A percentile compares a stretch with the other conserved stretches of the same genome.
phyloP scores from a whole-genome alignment of 306 rosid genomes.

The Quercus robur region DNA sequence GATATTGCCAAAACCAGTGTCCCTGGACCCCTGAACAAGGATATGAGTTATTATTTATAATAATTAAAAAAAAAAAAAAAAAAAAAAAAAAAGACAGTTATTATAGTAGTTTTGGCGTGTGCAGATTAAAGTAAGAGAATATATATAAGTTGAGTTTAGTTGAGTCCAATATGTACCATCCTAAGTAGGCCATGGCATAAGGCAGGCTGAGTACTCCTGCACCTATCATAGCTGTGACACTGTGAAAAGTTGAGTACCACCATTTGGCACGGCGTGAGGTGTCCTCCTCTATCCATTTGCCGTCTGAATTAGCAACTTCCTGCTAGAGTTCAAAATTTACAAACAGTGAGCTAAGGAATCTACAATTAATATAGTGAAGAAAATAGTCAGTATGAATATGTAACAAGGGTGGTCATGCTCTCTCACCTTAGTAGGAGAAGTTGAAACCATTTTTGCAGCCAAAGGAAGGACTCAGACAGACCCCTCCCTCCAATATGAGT shows the following conservation, averaged over 20 bases:
- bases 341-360: neutral
- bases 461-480: constrained; percentile 12
- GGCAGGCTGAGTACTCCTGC: constrained; percentile 95
- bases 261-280: constrained; percentile 69
- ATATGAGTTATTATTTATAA: neutral
- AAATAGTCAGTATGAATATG: neutral
- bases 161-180: constrained; percentile 58
- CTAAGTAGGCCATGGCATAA: constrained; percentile 88
- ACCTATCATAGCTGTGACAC: constrained; percentile 93
- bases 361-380: neutral
- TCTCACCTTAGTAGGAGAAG: constrained; percentile 58
- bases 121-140: too few species aligned
- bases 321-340: constrained; percentile 15
- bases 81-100: neutral
- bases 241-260: constrained; percentile 96
- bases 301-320: constrained; percentile 37
- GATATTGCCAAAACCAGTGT: constrained; percentile 52
- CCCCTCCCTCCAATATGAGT: constrained; percentile 21
- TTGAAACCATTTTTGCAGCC: constrained; percentile 47
- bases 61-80: too few species aligned
- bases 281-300: constrained; percentile 59
- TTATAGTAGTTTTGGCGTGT: neutral
- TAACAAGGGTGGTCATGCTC: neutral
- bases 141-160: neutral
- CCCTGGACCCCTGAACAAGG: constrained; percentile 80